Base-by-base conservation (phyloP, 352 stramenopile genomes). In the Plasmopara halstedii region DNA sequence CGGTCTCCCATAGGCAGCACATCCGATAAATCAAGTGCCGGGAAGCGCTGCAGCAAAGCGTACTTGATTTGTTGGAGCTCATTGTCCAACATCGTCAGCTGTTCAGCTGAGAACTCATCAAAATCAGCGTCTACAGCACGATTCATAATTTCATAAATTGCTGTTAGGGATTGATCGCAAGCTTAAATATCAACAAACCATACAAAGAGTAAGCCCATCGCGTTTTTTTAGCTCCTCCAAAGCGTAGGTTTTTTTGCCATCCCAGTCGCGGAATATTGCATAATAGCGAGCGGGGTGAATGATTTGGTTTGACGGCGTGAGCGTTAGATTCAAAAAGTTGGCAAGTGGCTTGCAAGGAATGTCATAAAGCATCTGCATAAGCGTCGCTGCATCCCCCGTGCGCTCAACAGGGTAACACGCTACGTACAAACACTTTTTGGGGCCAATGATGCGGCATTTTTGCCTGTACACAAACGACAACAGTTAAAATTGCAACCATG, bases 241-340 rank as follows among this genome's bases (percentile, higher is more conserved):
- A 10, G 77, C 72, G 64, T 96, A 96, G 18, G 74, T 95, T 48
- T 73, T 75, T 61, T 87, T 76, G 61, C 85, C 87, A 54, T 96
- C 85, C 84, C 83, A 96, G 69, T 96, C 87, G 38, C 83, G 77
- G 64, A 96, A 96, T 48, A 96, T 96, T 19, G 78, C 83, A 63
- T 88, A 95, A 76, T 96, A 96, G 34, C 87, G 79, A 39, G 84
- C 85, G 38, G 87, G 87, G 56, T 96, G 87, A 61, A 96, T 93
- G 63, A 96, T 96, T 66, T 96, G 87, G 72, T 96, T 96, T 39
- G 83, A 95, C 43, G 87, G 86, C 47, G 87, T 96, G 37, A 96
- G 83, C 64, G 87, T 96, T 34, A 96, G 64, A 57, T 94, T 96
- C 35, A 96, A 70, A 50, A 96, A 96, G 71, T 96, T 96, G 55